Evolutionary conservation across 2,329 filamentous ascomycete species (phyloP), one percentile per base, ranked within the genome.

Genomic region (Fusarium stilboides): DNA sequence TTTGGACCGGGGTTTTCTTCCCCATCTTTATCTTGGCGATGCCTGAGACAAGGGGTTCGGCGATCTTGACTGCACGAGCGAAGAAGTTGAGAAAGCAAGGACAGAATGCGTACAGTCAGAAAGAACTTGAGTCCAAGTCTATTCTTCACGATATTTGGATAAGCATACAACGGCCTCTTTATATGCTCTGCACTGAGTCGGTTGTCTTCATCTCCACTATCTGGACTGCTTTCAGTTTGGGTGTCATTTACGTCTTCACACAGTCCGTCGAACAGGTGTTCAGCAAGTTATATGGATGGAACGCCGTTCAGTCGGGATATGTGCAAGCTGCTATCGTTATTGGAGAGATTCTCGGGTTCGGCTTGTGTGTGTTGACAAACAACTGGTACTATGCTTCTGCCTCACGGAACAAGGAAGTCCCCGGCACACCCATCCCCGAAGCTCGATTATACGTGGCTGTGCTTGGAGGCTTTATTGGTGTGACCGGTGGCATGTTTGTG

Each of bases 321-420:
- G 65, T 69, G 0, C 66, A 69, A 22, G 47, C 46, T 1, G 57
- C 66, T 3, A 57, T 69, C 12, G 66, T 66, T 2, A 46, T 69
- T 6, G 66, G 66, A 3, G 66, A 69, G 12, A 45, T 69, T 1
- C 52, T 69, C 2, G 66, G 65, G 1, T 69, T 65, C 12, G 46
- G 51, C 1, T 33, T 69, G 0, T 69, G 66, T 8, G 24, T 57
- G 5, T 5, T 57, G 1, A 69, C 66, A 0, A 61, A 69, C 2
- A 54, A 61, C 4, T 69, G 65, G 66, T 69, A 69, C n/a, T 66
- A 69, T 6, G 52, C 65, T 8, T 69, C 66, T n/a, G 61, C 65
- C 0, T 62, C 61, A 2, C 55, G 66, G 0, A 69, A 69, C 9
- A 62, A 49, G 1, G 65, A 69, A 40, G 49, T 20, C 1, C 66